Evolutionary conservation across 345 rosid species (phyloP).

Genomic region (Isatis tinctoria): DNA sequence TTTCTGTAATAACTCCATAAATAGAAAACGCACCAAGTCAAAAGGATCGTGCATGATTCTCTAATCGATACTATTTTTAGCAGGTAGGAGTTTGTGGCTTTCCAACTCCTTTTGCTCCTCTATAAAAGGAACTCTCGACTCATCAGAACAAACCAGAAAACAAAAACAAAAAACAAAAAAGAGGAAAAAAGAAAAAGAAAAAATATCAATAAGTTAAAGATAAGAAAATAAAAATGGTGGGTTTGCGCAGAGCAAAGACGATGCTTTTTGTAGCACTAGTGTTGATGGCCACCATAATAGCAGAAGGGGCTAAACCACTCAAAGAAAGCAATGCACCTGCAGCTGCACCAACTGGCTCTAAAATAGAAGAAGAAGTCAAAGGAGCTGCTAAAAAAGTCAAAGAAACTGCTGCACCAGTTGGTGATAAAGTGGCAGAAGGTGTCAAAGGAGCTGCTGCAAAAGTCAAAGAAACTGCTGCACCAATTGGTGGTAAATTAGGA

Average conservation of each 20-base stretch:
- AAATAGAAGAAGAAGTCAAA: background rate
- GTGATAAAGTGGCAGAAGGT: background rate
- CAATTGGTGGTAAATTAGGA: background rate
- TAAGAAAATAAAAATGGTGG: conserved; percentile 13
- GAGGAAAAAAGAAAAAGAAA: background rate
- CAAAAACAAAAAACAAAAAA: background rate
- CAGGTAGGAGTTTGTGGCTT: background rate
- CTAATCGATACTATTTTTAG: conserved; percentile 8
- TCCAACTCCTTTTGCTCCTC: background rate
- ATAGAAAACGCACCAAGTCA: conserved; percentile 15
- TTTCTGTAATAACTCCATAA: too few relatives aligned
- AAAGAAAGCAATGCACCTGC: background rate
- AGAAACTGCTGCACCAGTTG: background rate
- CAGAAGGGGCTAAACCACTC: background rate
- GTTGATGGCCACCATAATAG: conserved; percentile 4
- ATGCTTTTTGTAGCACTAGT: conserved; percentile 6
- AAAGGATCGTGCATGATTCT: background rate
- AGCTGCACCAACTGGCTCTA: background rate
- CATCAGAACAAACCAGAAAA: background rate
- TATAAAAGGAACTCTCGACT: conserved; percentile 7
- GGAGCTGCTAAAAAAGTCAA: background rate
- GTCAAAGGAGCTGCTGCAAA: too few relatives aligned
- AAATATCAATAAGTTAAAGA: background rate
- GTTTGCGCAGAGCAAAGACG: background rate
- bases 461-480: too few relatives aligned